Evolutionary conservation across 345 rosid genomes (phyloP).

Genomic region (Salix exigua): DNA sequence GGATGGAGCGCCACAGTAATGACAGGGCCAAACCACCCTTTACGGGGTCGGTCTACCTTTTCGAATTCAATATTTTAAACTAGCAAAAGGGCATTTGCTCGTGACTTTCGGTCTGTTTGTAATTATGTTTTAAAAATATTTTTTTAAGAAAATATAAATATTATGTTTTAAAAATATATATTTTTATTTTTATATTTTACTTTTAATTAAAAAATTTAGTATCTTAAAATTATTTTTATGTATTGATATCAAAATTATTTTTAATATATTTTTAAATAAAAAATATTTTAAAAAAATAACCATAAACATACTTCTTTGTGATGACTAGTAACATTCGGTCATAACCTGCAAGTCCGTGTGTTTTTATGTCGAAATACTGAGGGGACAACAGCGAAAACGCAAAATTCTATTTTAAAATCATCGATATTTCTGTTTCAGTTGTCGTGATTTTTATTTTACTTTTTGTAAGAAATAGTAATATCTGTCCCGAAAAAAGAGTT

Average conservation of each 20-base stretch:
- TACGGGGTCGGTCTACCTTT: not conserved
- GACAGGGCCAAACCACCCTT: not conserved
- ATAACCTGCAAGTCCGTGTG: not conserved
- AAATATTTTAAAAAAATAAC: too few relatives aligned
- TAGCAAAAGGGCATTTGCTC: not conserved
- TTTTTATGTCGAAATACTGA: not conserved
- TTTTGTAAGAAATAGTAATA: not conserved
- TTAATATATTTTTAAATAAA: too few relatives aligned
- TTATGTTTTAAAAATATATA: too few relatives aligned
- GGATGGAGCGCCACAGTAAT: slow-evolving; percentile 1
- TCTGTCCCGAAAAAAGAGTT: not conserved
- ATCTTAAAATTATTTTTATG: too few relatives aligned
- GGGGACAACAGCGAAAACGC: not conserved
- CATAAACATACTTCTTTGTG: too few relatives aligned
- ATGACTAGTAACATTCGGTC: not conserved
- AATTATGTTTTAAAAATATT: too few relatives aligned
- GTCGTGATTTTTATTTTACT: not conserved
- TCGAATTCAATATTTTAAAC: not conserved
- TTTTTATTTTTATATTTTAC: too few relatives aligned
- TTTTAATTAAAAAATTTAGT: too few relatives aligned
- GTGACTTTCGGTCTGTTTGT: not conserved
- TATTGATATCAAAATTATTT: too few relatives aligned
- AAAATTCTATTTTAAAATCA: not conserved
- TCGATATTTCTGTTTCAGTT: not conserved
- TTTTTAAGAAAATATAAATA: too few relatives aligned